Evolutionary conservation across 1,284 basidiomycete genomes (phyloP).

Genomic region (Austroboletus niveus): DNA sequence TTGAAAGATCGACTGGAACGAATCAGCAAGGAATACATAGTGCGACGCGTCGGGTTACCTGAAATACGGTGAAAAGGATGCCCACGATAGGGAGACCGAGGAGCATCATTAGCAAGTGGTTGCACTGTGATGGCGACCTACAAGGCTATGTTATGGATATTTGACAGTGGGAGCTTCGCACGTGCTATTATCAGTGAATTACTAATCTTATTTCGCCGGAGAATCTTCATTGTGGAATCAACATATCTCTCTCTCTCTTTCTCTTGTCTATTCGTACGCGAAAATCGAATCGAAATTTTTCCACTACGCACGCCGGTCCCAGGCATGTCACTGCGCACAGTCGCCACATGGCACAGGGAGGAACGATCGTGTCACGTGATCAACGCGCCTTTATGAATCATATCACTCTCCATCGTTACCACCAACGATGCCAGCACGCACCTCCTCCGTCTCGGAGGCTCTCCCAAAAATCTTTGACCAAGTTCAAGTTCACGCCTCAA

Average conservation of each 20-base stretch:
- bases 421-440: constrained; percentile 14
- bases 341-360: too few species aligned
- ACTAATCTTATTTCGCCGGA: too few species aligned
- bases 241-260: too few species aligned
- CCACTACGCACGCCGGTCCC: too few species aligned
- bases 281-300: too few species aligned
- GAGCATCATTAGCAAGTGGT: neutral
- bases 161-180: neutral
- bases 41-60: constrained; percentile 9
- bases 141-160: too few species aligned
- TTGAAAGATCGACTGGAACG: constrained; percentile 76
- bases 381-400: neutral
- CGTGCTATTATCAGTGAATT: neutral
- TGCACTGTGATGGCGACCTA: neutral
- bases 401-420: neutral
- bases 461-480: constrained; percentile 70
- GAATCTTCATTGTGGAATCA: too few species aligned
- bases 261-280: too few species aligned
- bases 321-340: too few species aligned
- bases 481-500: constrained; percentile 79
- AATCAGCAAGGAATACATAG: constrained; percentile 3
- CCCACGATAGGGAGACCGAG: constrained; percentile 6
- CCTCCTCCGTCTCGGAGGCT: constrained; percentile 12
- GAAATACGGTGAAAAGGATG: constrained; percentile 28
- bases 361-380: constrained; percentile 11